Evolutionary conservation across 176 grass and related monocot species (phyloP).

Genomic region (Zizania latifolia): DNA sequence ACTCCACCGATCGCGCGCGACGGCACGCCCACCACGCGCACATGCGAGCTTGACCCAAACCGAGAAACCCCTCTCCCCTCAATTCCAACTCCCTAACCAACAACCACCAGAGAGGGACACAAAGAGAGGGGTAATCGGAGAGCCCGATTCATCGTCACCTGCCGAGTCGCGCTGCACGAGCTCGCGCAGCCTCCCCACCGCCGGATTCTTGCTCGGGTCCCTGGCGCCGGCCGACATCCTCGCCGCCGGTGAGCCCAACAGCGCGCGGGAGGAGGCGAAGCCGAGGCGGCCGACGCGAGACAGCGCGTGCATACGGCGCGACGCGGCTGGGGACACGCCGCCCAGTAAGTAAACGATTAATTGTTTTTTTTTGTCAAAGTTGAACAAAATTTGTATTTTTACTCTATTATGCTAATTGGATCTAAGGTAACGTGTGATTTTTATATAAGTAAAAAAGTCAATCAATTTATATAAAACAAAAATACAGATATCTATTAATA

Average conservation of each 20-base stretch:
- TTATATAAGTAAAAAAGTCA: too few species aligned
- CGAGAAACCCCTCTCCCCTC: background rate
- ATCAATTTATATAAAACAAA: too few species aligned
- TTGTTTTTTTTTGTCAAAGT: too few species aligned
- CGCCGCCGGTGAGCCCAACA: background rate
- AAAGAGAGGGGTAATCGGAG: background rate
- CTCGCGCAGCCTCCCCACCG: conserved; percentile 41
- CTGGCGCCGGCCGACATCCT: conserved; percentile 8
- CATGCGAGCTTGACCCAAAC: background rate
- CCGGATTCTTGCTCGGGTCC: conserved; percentile 28
- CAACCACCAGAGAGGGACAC: background rate
- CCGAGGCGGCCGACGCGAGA: background rate
- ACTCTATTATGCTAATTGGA: too few species aligned
- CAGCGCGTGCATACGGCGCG: conserved; percentile 15
- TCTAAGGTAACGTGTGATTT: too few species aligned
- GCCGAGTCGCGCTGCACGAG: conserved; percentile 27
- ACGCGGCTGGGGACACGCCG: too few species aligned
- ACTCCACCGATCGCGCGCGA: conserved; percentile 8
- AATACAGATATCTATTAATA: too few species aligned
- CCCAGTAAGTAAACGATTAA: background rate
- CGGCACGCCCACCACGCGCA: background rate
- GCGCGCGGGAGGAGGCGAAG: background rate
- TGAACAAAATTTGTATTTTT: too few species aligned
- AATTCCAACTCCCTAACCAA: conserved; percentile 4
- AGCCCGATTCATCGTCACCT: background rate